These are phyloP conservation scores for Pseudopithomyces chartarum DNA, from an alignment of 2,329 filamentous ascomycete genomes.

Conservation along the genomic window DNA sequence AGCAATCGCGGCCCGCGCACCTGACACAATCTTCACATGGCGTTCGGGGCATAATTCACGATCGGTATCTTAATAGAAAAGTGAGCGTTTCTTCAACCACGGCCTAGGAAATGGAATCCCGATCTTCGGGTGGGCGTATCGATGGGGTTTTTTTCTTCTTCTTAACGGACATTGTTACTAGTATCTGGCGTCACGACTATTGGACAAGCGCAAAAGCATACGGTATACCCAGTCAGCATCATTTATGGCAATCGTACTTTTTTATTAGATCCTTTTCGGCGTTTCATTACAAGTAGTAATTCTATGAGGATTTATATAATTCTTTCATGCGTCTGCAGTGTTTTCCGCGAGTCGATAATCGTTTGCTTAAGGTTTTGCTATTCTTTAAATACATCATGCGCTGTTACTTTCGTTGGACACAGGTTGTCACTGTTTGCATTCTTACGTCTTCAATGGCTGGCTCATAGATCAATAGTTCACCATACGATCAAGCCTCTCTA, in stretches of 20 bases:
- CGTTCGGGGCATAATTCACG: neutral
- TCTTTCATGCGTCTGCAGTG: neutral
- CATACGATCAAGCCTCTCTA: neutral
- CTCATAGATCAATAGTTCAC: neutral
- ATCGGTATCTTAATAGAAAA: neutral
- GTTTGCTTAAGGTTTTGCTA: neutral
- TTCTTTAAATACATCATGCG: neutral
- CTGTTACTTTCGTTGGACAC: neutral
- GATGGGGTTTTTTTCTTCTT: neutral
- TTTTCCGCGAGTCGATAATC: neutral
- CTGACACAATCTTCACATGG: neutral
- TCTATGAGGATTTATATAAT: slow-evolving; percentile 1
- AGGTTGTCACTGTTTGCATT: neutral
- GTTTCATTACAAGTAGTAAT: neutral
- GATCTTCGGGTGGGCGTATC: neutral
- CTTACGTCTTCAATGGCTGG: neutral
- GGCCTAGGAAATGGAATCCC: neutral
- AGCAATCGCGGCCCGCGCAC: neutral
- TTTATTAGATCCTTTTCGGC: neutral
- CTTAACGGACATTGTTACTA: neutral
- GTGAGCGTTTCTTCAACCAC: neutral
- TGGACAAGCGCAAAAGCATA: slow-evolving; percentile 4
- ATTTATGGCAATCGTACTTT: slow-evolving; percentile 1
- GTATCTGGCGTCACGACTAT: neutral
- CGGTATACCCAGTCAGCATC: slow-evolving; percentile 12